Conservation (phyloP, 106 monocot genomes). For the Phalaenopsis equestris region DNA sequence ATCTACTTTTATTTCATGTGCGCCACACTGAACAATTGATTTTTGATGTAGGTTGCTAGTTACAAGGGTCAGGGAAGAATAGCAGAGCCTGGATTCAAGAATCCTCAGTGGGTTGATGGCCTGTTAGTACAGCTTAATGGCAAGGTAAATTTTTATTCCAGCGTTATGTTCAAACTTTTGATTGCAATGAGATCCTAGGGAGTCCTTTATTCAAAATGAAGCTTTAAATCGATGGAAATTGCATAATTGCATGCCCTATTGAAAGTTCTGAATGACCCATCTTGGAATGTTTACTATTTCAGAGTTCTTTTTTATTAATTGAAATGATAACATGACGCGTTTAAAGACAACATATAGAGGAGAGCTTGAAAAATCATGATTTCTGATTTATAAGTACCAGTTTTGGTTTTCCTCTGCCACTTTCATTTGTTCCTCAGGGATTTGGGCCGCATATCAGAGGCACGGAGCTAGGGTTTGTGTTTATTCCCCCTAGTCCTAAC, state of each 20-base stretch:
- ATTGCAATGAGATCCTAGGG: too few species aligned
- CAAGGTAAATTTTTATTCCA: slow-evolving; percentile 38
- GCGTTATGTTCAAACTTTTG: too few species aligned
- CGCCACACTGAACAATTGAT: not conserved
- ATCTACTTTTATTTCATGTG: not conserved
- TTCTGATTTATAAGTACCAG: not conserved
- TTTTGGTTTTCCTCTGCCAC: not conserved
- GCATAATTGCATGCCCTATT: too few species aligned
- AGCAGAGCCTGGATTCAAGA: slow-evolving; percentile 77
- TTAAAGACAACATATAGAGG: too few species aligned
- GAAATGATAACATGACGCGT: too few species aligned
- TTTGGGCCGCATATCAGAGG: slow-evolving; percentile 63
- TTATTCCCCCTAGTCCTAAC: slow-evolving; percentile 63
- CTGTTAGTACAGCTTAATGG: slow-evolving; percentile 80
- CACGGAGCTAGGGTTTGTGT: slow-evolving; percentile 78
- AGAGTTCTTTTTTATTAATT: too few species aligned
- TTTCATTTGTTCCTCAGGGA: slow-evolving; percentile 35
- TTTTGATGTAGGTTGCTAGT: slow-evolving; percentile 48
- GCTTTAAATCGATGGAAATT: too few species aligned
- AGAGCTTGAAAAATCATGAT: not conserved
- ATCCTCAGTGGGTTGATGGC: slow-evolving; percentile 92
- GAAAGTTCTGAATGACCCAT: too few species aligned
- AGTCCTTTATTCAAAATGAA: too few species aligned
- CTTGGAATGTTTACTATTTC: too few species aligned
- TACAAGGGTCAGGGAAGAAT: slow-evolving; percentile 91